A percentile compares a stretch with the other conserved stretches of the same genome.
These are phyloP conservation scores for Pseudogymnoascus sp. DNA, from an alignment of 2,329 filamentous ascomycete species.

Conservation along the genomic window DNA sequence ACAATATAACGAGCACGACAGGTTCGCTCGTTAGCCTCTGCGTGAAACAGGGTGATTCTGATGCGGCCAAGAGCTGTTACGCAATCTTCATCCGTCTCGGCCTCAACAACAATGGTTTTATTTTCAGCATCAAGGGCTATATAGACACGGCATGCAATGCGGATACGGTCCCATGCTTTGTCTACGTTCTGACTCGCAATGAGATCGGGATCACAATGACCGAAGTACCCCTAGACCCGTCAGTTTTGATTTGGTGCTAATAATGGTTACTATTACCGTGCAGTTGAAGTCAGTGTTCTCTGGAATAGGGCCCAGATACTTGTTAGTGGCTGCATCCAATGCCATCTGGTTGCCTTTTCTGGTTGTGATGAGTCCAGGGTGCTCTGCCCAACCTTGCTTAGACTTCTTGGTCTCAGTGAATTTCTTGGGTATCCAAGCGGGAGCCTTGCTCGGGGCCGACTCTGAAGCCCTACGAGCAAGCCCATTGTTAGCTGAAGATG, in stretches of 20 bases:
- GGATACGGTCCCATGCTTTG: slow-evolving; percentile 2
- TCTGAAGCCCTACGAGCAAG: not conserved
- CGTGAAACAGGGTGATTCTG: not conserved
- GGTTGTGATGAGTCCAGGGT: not conserved
- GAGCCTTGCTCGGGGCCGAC: not conserved
- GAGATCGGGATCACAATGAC: not conserved
- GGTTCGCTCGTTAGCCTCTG: not conserved
- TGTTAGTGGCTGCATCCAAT: not conserved
- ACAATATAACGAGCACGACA: slow-evolving; percentile 17
- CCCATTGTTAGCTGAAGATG: not conserved
- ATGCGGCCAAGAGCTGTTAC: not conserved
- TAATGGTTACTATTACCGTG: not conserved
- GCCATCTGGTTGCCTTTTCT: slow-evolving; percentile 5
- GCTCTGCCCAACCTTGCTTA: not conserved
- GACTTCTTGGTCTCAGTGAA: not conserved
- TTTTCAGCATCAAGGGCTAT: not conserved
- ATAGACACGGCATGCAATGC: not conserved
- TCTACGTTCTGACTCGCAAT: not conserved
- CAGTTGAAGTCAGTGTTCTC: not conserved
- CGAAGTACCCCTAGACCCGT: not conserved
- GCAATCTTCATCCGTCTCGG: not conserved
- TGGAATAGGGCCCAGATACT: not conserved
- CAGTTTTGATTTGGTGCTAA: not conserved
- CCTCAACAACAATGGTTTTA: not conserved
- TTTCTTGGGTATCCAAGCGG: not conserved